Percentiles rank a stretch among this genome's conserved stretches.
Conservation (phyloP, 495 filamentous ascomycete species). For the Clavariopsis aquatica region DNA sequence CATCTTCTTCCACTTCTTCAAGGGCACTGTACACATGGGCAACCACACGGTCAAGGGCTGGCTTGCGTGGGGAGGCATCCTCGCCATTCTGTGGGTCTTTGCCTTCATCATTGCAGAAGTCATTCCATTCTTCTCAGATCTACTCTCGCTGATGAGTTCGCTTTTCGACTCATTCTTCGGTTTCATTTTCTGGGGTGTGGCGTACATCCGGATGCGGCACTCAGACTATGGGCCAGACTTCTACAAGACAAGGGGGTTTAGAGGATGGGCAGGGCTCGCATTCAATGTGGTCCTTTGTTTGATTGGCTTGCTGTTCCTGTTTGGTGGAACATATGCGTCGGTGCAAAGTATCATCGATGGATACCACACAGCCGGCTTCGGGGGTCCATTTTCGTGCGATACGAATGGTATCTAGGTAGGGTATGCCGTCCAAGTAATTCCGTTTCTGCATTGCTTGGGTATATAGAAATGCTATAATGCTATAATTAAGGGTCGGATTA, state of each 20-base stretch:
- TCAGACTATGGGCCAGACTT: conserved; percentile 66
- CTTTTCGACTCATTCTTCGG: conserved; percentile 92
- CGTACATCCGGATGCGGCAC: conserved; percentile 78
- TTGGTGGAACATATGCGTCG: conserved; percentile 68
- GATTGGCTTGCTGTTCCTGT: conserved; percentile 74
- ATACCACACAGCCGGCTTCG: conserved; percentile 41
- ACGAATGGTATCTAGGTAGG: conserved; percentile 37
- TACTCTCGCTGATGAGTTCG: conserved; percentile 82
- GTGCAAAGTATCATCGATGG: conserved; percentile 47
- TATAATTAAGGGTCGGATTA: conserved; percentile 5
- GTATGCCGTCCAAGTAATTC: not conserved
- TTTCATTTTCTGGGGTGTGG: conserved; percentile 91
- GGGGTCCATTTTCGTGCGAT: conserved; percentile 46
- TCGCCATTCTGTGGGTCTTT: conserved; percentile 70
- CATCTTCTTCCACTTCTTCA: conserved; percentile 77
- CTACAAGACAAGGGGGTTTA: conserved; percentile 58
- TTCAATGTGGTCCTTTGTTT: conserved; percentile 70
- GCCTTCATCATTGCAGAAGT: conserved; percentile 86
- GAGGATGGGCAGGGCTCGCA: conserved; percentile 61
- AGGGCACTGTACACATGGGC: conserved; percentile 72
- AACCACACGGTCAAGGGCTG: conserved; percentile 81
- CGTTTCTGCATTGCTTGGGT: not conserved
- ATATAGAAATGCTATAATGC: not conserved
- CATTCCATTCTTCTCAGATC: conserved; percentile 85
- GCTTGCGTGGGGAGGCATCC: conserved; percentile 72